These are phyloP conservation scores for Penicillium paxilli DNA, from an alignment of 495 filamentous ascomycete species.

Conservation along the genomic window DNA sequence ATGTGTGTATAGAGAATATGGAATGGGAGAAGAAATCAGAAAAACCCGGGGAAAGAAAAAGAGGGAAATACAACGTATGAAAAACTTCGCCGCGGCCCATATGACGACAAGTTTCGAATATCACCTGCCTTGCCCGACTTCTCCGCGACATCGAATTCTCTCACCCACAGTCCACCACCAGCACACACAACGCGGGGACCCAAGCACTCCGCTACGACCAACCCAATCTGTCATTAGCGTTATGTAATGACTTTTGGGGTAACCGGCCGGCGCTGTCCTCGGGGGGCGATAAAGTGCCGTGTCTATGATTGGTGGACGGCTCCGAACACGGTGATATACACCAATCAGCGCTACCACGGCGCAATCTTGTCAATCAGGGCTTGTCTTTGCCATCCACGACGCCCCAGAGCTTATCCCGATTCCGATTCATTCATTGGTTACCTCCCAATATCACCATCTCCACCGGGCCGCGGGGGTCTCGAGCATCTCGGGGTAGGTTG, in stretches of 20 bases:
- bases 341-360: constrained; percentile 10
- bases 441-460: neutral
- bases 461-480: neutral
- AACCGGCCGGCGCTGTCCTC: neutral
- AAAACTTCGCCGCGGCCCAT: constrained; percentile 1
- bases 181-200: too few relatives aligned
- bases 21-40: constrained; percentile 1
- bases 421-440: neutral
- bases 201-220: constrained; percentile 1
- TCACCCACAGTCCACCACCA: constrained; percentile 3
- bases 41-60: neutral
- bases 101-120: constrained; percentile 14
- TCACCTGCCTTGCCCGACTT: constrained; percentile 10
- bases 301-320: constrained; percentile 4
- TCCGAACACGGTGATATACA: constrained; percentile 17
- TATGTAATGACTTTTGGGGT: constrained; percentile 34
- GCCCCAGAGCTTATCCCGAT: constrained; percentile 17
- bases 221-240: constrained; percentile 1
- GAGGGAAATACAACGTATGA: constrained; percentile 4
- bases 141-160: constrained; percentile 13
- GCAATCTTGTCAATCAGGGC: constrained; percentile 7
- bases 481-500: constrained; percentile 10
- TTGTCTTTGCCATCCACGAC: neutral
- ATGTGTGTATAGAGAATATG: neutral
- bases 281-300: constrained; percentile 14